Percentiles rank a stretch among this genome's conserved stretches.
phyloP scores from a whole-genome alignment of 2,329 filamentous ascomycete species.

The Ustulina deusta region DNA sequence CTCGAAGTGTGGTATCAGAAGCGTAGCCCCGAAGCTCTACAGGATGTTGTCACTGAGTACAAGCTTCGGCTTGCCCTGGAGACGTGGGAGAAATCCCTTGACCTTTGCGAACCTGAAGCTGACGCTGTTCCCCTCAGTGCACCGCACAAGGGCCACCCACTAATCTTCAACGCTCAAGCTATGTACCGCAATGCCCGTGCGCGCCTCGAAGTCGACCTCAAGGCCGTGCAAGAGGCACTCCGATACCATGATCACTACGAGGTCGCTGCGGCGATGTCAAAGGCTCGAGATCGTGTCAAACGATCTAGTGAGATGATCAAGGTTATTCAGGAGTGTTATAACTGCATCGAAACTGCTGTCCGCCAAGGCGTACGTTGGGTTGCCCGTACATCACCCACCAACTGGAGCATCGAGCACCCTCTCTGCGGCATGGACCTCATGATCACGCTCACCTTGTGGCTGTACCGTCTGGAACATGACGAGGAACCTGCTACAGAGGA shows the following conservation, averaged over 20 bases:
- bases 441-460: constrained; percentile 97
- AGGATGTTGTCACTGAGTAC: constrained; percentile 98
- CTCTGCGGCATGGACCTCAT: constrained; percentile 97
- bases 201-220: constrained; percentile 93
- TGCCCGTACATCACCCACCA: constrained; percentile 95
- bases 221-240: constrained; percentile 94
- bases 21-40: constrained; percentile 95
- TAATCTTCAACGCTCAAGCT: constrained; percentile 98
- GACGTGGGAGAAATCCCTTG: constrained; percentile 98
- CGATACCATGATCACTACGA: constrained; percentile 98
- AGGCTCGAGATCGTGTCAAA: constrained; percentile 92
- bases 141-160: constrained; percentile 93
- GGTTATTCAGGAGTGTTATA: constrained; percentile 97
- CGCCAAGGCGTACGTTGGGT: constrained; percentile 97
- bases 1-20: constrained; percentile 99
- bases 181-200: constrained; percentile 95
- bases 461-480: constrained; percentile 99
- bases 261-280: constrained; percentile 95
- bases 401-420: constrained; percentile 99
- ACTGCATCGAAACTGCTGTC: constrained; percentile 96
- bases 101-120: constrained; percentile 90
- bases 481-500: constrained; percentile 89
- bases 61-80: constrained; percentile 95
- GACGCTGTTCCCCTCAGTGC: constrained; percentile 90
- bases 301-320: constrained; percentile 98